A percentile compares a stretch with the other conserved stretches of the same genome.
Conservation (phyloP, 805 yeast species). For the Saturnispora mendoncae region DNA sequence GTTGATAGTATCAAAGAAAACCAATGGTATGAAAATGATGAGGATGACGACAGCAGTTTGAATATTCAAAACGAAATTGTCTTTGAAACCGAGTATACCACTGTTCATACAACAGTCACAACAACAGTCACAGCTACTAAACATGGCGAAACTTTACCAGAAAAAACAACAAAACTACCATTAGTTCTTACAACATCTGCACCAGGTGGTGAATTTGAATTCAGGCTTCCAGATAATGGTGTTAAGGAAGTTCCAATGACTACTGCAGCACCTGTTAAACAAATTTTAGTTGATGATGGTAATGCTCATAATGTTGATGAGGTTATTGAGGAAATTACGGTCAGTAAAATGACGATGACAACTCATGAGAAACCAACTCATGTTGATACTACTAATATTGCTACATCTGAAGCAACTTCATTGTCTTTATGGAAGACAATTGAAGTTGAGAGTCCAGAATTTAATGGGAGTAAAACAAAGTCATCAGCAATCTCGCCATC, state of each 20-base stretch:
- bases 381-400: too few relatives aligned
- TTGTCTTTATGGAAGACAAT: too few relatives aligned
- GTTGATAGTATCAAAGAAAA: slow-evolving; percentile 18
- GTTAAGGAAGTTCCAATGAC: not conserved
- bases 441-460: too few relatives aligned
- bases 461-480: too few relatives aligned
- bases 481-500: too few relatives aligned
- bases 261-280: not conserved
- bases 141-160: too few relatives aligned
- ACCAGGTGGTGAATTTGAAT: slow-evolving; percentile 3
- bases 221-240: not conserved
- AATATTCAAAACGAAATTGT: not conserved
- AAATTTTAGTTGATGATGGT: too few relatives aligned
- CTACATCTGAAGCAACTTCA: too few relatives aligned
- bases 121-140: slow-evolving; percentile 12
- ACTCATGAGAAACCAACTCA: not conserved
- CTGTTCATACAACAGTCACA: slow-evolving; percentile 10
- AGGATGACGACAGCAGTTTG: not conserved
- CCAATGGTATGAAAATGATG: not conserved
- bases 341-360: too few relatives aligned
- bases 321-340: too few relatives aligned
- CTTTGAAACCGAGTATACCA: slow-evolving; percentile 7
- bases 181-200: not conserved
- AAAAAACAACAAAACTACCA: too few relatives aligned
- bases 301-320: too few relatives aligned